Evolutionary conservation across 202 grass and related monocot species (phyloP), one percentile per base, ranked within the genome.

Genomic region (Hordeum pubiflorum): DNA sequence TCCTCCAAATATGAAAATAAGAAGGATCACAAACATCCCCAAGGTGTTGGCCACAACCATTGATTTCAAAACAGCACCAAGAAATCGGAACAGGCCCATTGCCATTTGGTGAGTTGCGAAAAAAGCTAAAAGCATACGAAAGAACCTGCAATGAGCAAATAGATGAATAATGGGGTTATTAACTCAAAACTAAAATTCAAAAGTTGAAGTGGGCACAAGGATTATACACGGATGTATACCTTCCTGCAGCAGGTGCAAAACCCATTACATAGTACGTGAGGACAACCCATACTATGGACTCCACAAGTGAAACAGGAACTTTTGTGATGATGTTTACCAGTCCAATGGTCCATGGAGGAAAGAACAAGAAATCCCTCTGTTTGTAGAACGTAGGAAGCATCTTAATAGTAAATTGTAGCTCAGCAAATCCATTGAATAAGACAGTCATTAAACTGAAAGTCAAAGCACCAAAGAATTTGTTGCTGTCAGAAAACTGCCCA

Each of bases 41-140:
- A 92, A 80, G 65, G 89, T 93, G 84, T 97, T 97, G 21, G 94
- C 85, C 39, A 94, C 82, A 29, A 97, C 87, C 89, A 93, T 90
- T 80, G 87, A 87, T 90, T 85, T 97, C 72, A 80, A 73, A 83
- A 87, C 9, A 21, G 91, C 87, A 38, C 73, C 91, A 70, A 97
- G 69, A 17, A 97, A 90, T 8, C 91, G 87, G 84, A 97, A 97
- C 54, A 48, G 44, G 14, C 44, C 44, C 44, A 48, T 48, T 48
- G 44, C 44, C 44, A 48, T 48, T 48, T 48, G 44, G 44, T 48
- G 44, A 48, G 44, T 48, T 15, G 44, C 44, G 4, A 48, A 48
- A 48, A 48, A 48, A 17, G 4, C 44, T 48, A 48, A 48, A 48
- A 48, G 44, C 44, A 48, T 48, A 48, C 44, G 44, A 48, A 97